phyloP scores from a whole-genome alignment of 2,329 filamentous ascomycete genomes.

The Chalaropsis ovoidea region DNA sequence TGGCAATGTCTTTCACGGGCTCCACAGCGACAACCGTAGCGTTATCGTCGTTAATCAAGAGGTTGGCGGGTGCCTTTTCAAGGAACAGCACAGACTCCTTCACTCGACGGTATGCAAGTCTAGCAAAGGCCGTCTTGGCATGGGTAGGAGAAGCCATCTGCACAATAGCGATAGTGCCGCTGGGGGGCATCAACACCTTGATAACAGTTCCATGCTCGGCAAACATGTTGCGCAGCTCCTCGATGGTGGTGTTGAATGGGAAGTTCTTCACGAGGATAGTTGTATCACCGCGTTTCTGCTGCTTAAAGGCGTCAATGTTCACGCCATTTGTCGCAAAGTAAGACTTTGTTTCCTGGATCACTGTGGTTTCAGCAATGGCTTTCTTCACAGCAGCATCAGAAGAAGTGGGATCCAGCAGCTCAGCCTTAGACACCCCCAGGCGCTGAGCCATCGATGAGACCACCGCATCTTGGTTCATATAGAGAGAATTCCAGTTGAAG shows the following conservation, averaged over 20 bases:
- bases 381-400: conserved; percentile 92
- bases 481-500: conserved; percentile 99
- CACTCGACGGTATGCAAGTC: conserved; percentile 78
- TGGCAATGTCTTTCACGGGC: conserved; percentile 31
- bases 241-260: conserved; percentile 66
- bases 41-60: conserved; percentile 46
- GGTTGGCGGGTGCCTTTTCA: conserved; percentile 79
- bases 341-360: conserved; percentile 90
- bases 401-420: conserved; percentile 89
- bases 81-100: conserved; percentile 86
- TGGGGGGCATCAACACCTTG: conserved; percentile 81
- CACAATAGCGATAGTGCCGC: conserved; percentile 85
- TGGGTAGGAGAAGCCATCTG: conserved; percentile 72
- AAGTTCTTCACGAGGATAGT: conserved; percentile 93
- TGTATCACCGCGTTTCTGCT: conserved; percentile 70
- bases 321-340: conserved; percentile 85
- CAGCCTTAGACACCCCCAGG: conserved; percentile 80
- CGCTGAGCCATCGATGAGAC: conserved; percentile 80
- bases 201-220: conserved; percentile 75
- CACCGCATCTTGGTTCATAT: conserved; percentile 93
- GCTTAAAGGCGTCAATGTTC: conserved; percentile 84
- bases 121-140: conserved; percentile 72
- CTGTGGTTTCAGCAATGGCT: conserved; percentile 87
- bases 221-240: conserved; percentile 71
- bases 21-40: conserved; percentile 29